Base-by-base conservation (phyloP, 2,329 filamentous ascomycete genomes). In the Ascochyta clinopodiicola region DNA sequence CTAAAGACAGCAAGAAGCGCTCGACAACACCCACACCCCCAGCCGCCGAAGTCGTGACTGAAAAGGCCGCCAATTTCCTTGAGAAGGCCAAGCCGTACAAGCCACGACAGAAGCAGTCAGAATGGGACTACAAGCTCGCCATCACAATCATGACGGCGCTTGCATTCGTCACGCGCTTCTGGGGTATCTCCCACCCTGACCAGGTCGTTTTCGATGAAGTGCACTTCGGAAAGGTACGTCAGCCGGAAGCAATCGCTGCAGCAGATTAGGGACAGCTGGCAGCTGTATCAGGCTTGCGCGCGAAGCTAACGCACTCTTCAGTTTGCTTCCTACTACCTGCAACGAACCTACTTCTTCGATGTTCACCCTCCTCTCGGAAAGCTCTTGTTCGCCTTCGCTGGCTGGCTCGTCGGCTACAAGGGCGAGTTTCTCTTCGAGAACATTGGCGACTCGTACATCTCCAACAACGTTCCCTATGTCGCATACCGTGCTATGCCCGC, bases 121-220 rank as follows among this genome's bases (percentile, higher is more conserved):
- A 96, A 77, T 88, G 86, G 82, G 91, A 96, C 69, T 96, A 97
- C 82, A 88, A 89, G 82, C 77, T 95, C 62, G 90, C 87, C 59
- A 84, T 97, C 56, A 77, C 78, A 29, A 74, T 96, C 64, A 88
- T 96, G 72, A 98, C 94, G 2, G 70, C 86, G 25, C 80, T 97
- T 63, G 94, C 92, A 44, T 98, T 99, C 72, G 72, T 92, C 60
- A 98, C 95, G 43, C 86, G 95, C 60, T 99, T 99, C 82, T 98
- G 90, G 86, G 93, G 92, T 60, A 97, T 99, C 75, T 91, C 85
- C 75, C 93, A 97, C 78, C 95, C 95, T 15, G 88, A 96, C 73
- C 90, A 98, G 80, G 95, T 99, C 51, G 95, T 99, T 44, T 99
- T 99, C 73, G 95, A 99, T 74, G 95, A 99, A 79, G 95, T 99